Base-by-base conservation (phyloP, 2,329 filamentous ascomycete genomes). In the Aspergillus sp. region DNA sequence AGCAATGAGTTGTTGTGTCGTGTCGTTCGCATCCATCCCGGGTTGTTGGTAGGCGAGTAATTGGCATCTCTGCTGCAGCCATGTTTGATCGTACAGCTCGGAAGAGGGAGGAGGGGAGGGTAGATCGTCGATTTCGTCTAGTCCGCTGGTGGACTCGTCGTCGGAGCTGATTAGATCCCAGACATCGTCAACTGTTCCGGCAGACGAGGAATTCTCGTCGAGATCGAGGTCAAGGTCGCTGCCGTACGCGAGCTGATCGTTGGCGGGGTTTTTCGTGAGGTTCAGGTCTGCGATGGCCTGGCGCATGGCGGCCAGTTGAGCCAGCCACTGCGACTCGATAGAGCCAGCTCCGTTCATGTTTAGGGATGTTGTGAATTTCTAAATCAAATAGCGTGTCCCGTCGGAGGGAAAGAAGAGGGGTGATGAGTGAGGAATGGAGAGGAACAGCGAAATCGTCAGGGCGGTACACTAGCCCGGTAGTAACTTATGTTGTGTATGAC, bases 101-200 rank as follows among this genome's bases (percentile, higher is more conserved):
- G 68, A 69, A 3, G 68, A 69, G 63, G 19, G 65, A 54, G 19
- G 72, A 57, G 50, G 11, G 66, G 77, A 49, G 58, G 68, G 44
- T 58, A 68, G 66, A 21, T 76, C 77, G 43, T 82, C 76, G 40
- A 80, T 75, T 24, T 84, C 82, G 48, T 88, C 84, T 31, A 85
- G 77, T 61, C 90, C 90, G 65, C 86, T 88, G 67, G 84, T 88
- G 67, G 84, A 88, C 70, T 84, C 80, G 56, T 88, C 87, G 19
- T 86, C 85, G 23, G 89, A 87, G 58, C 88, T 91, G 68, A 96
- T 91, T 58, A 96, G 86, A 71, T 97, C 93, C 93, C 93, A 97
- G 9, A 97, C 87, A 75, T 97, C 92, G 58, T 93, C 90, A 5
- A 85, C 84, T 17, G 84, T 72, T 44, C 84, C 85, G 5, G 84